A percentile compares a stretch with the other conserved stretches of the same genome.
phyloP scores from a whole-genome alignment of 129 eudicot species.

The Artemisia annua region DNA sequence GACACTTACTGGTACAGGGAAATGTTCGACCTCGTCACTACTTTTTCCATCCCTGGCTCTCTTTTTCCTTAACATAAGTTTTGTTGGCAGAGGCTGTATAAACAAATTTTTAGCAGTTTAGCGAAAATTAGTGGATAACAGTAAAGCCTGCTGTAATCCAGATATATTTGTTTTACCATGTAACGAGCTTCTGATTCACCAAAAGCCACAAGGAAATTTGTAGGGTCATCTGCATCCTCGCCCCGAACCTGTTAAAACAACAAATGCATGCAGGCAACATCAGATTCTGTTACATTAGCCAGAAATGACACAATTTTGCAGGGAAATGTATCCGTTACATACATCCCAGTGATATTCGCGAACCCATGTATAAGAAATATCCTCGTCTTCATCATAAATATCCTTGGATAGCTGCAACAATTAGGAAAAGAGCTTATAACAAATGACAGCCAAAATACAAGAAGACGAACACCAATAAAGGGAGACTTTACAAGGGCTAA shows the following conservation, averaged over 20 bases:
- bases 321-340: constrained; percentile 28
- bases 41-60: constrained; percentile 86
- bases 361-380: constrained; percentile 81
- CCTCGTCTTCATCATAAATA: constrained; percentile 83
- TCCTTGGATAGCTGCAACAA: constrained; percentile 70
- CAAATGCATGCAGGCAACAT: not conserved
- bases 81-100: constrained; percentile 87
- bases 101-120: not conserved
- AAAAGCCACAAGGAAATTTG: constrained; percentile 80
- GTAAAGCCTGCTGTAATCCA: not conserved
- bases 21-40: constrained; percentile 78
- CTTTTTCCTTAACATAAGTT: constrained; percentile 78
- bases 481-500: not conserved
- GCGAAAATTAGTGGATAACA: constrained; percentile 1
- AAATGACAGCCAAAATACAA: not conserved
- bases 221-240: constrained; percentile 83
- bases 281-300: not conserved
- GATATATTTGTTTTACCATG: constrained; percentile 39
- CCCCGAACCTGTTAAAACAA: constrained; percentile 69
- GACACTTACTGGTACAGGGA: constrained; percentile 71
- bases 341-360: constrained; percentile 98
- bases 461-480: not conserved
- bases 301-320: not conserved
- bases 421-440: not conserved
- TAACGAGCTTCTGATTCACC: constrained; percentile 77